phyloP scores from a whole-genome alignment of 1,139 yeast species.

The Nakaseomyces delphensis region DNA sequence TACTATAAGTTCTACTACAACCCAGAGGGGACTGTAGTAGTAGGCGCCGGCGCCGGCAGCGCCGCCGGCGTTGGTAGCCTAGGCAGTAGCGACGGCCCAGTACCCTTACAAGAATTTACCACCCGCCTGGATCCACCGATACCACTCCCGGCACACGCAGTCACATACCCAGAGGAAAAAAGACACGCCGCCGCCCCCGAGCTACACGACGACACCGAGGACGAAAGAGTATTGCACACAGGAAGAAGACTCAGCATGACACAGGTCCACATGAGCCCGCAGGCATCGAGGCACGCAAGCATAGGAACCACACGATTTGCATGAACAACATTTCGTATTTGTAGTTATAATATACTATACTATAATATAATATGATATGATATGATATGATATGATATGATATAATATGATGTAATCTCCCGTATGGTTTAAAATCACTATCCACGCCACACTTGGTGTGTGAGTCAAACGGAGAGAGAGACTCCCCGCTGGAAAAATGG shows the following conservation, averaged over 20 bases:
- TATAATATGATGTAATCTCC: no score
- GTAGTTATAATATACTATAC: background rate
- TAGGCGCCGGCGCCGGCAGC: background rate
- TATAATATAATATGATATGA: background rate
- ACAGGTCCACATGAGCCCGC: conserved; percentile 5
- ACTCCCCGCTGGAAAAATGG: no score
- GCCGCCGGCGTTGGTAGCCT: background rate
- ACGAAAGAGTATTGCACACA: background rate
- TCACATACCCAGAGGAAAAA: no score
- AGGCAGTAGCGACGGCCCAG: background rate
- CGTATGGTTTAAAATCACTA: no score
- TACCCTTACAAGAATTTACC: no score
- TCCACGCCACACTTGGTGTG: no score
- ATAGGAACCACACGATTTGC: background rate
- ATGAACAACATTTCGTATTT: background rate
- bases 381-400: no score
- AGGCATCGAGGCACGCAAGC: conserved; percentile 3
- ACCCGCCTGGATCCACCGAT: no score
- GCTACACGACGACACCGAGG: background rate
- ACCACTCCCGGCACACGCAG: no score
- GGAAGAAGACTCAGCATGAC: conserved; percentile 4
- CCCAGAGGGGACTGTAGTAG: conserved; percentile 4
- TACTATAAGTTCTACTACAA: conserved; percentile 40
- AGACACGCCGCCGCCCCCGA: no score
- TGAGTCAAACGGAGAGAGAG: background rate